These are phyloP conservation scores for Xenosphaeropsis pyriputrescens DNA, from an alignment of 2,329 filamentous ascomycete genomes.

Conservation along the genomic window DNA sequence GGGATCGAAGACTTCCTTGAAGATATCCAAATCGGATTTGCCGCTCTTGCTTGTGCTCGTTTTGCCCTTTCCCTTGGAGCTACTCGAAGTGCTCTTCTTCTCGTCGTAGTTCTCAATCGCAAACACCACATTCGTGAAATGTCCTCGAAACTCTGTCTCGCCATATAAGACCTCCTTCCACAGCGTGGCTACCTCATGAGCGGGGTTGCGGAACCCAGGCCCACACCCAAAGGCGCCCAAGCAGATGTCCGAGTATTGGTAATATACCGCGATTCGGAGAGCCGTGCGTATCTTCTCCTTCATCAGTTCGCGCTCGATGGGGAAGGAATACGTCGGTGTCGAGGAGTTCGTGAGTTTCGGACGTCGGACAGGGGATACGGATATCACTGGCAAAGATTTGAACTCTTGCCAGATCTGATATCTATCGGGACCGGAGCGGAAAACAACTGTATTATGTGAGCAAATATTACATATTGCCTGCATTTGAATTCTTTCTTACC, in stretches of 20 bases:
- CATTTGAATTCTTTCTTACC: conserved; percentile 24
- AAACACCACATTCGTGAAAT: conserved; percentile 47
- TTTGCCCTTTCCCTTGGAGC: conserved; percentile 17
- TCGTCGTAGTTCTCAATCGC: conserved; percentile 40
- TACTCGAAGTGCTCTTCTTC: conserved; percentile 32
- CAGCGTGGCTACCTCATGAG: conserved; percentile 46
- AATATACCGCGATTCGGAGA: conserved; percentile 52
- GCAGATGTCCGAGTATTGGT: conserved; percentile 39
- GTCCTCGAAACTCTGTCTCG: conserved; percentile 45
- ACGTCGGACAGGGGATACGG: conserved; percentile 55
- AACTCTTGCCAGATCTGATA: conserved; percentile 43
- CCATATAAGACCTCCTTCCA: conserved; percentile 52
- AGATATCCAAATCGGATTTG: conserved; percentile 32
- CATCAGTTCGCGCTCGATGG: conserved; percentile 56
- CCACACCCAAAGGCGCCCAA: conserved; percentile 52
- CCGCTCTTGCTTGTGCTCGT: conserved; percentile 4
- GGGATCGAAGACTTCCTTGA: conserved; percentile 31
- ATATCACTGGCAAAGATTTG: conserved; percentile 52
- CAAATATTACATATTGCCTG: neutral
- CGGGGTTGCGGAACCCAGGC: conserved; percentile 48
- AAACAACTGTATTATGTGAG: conserved; percentile 37
- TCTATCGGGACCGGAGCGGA: conserved; percentile 48
- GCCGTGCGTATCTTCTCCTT: conserved; percentile 58
- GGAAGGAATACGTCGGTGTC: conserved; percentile 57
- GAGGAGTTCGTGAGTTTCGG: conserved; percentile 52